Evolutionary conservation across 148 eudicot species (phyloP).

Genomic region (Heliamphora exappendiculata): DNA sequence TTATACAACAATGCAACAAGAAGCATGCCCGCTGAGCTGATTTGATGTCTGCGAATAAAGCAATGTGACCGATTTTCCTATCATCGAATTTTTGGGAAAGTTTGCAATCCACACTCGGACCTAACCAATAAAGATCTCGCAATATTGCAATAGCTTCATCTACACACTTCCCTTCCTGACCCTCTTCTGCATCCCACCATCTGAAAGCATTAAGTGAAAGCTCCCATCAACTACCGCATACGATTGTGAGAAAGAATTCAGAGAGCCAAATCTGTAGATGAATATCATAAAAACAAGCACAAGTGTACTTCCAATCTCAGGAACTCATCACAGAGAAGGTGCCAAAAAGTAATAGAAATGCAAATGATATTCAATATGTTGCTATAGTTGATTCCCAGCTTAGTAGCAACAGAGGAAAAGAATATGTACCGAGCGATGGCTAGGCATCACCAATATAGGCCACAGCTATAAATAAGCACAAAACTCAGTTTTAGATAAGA

Average conservation of each 20-base stretch:
- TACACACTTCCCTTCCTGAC: not conserved
- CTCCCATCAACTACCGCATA: not conserved
- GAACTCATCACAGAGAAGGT: not conserved
- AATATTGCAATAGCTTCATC: not conserved
- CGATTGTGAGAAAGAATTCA: not conserved
- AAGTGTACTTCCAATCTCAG: not conserved
- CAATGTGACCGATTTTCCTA: not conserved
- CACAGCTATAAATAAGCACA: too few relatives aligned
- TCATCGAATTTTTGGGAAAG: conserved; percentile 1
- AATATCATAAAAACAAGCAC: not conserved
- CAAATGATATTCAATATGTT: not conserved
- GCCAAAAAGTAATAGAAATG: not conserved
- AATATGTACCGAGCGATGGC: not conserved
- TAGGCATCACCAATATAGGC: not conserved
- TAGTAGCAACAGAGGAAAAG: conserved; percentile 4
- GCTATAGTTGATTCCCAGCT: not conserved
- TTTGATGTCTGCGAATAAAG: not conserved
- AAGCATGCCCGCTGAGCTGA: not conserved
- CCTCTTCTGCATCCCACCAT: not conserved
- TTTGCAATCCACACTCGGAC: not conserved
- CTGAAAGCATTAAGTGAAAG: not conserved
- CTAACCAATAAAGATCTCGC: not conserved
- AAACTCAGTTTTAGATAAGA: too few relatives aligned
- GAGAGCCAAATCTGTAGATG: not conserved
- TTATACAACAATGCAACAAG: not conserved